phyloP scores from a whole-genome alignment of 345 rosid genomes.

The Kandelia obovata region DNA sequence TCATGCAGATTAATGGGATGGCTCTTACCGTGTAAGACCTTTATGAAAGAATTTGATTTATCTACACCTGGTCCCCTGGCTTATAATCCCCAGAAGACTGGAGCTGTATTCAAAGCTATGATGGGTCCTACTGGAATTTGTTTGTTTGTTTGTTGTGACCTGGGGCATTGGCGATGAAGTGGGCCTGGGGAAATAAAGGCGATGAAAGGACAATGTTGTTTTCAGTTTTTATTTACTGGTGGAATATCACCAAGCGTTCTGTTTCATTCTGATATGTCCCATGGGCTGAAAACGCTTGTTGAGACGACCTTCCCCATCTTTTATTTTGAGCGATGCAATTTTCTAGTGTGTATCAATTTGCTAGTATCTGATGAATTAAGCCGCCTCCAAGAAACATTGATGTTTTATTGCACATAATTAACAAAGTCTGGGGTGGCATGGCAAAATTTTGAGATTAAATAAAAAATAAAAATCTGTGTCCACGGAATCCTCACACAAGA shows the following conservation, averaged over 20 bases:
- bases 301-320: conserved; percentile 8
- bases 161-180: conserved; percentile 21
- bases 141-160: conserved; percentile 23
- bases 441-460: no score
- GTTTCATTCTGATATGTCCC: background rate
- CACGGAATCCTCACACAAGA: no score
- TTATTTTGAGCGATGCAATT: conserved; percentile 17
- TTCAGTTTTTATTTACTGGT: conserved; percentile 6
- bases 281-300: background rate
- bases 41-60: conserved; percentile 9
- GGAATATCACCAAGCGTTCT: conserved; percentile 7
- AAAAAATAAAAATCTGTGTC: no score
- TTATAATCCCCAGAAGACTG: conserved; percentile 29
- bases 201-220: conserved; percentile 13
- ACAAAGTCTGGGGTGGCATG: no score
- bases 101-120: conserved; percentile 42
- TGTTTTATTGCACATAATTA: no score
- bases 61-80: conserved; percentile 13
- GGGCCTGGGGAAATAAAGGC: conserved; percentile 13
- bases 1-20: conserved; percentile 26
- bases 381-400: no score
- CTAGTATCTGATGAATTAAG: background rate
- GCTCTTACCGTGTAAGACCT: conserved; percentile 19
- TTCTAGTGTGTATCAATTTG: conserved; percentile 10
- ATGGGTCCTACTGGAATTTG: conserved; percentile 36